These are phyloP conservation scores for Roridomyces roridus DNA, from an alignment of 768 basidiomycete genomes.

Conservation along the genomic window DNA sequence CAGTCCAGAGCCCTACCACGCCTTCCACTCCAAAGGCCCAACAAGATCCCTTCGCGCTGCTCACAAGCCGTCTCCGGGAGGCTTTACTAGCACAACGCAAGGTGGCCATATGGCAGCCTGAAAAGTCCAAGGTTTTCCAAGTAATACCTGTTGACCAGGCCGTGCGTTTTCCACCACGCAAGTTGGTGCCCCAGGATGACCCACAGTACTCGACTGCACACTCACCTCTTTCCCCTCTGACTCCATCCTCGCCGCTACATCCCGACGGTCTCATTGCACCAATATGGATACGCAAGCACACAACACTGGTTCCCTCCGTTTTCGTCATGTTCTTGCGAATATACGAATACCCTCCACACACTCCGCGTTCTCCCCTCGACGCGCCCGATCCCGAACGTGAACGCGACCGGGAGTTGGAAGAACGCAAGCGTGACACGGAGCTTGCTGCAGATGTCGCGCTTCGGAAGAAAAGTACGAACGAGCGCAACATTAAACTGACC, in stretches of 20 bases:
- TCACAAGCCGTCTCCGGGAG: slow-evolving; percentile 70
- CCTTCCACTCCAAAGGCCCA: slow-evolving; percentile 35
- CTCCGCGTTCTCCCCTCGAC: slow-evolving; percentile 60
- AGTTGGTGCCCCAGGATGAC: slow-evolving; percentile 67
- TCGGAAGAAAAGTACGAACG: slow-evolving; percentile 79
- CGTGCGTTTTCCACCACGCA: slow-evolving; percentile 87
- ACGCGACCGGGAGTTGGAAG: slow-evolving; percentile 66
- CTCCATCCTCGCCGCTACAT: slow-evolving; percentile 85
- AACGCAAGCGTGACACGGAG: slow-evolving; percentile 74
- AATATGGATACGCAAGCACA: slow-evolving; percentile 98
- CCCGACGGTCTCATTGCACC: slow-evolving; percentile 97
- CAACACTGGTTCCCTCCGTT: slow-evolving; percentile 88
- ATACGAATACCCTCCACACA: slow-evolving; percentile 64
- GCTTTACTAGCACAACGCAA: slow-evolving; percentile 69
- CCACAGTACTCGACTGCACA: slow-evolving; percentile 64
- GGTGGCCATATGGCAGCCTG: slow-evolving; percentile 74
- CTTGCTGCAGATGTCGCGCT: slow-evolving; percentile 81
- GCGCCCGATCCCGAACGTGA: slow-evolving; percentile 58
- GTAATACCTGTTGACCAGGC: slow-evolving; percentile 85
- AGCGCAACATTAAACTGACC: slow-evolving; percentile 92
- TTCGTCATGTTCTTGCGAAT: slow-evolving; percentile 91
- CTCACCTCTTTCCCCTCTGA: slow-evolving; percentile 94
- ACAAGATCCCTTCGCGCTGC: slow-evolving; percentile 67
- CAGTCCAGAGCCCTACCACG: slow-evolving; percentile 29
- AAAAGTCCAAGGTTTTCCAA: slow-evolving; percentile 78